Evolutionary conservation across 345 rosid species (phyloP).

Genomic region (Bretschneidera sinensis): DNA sequence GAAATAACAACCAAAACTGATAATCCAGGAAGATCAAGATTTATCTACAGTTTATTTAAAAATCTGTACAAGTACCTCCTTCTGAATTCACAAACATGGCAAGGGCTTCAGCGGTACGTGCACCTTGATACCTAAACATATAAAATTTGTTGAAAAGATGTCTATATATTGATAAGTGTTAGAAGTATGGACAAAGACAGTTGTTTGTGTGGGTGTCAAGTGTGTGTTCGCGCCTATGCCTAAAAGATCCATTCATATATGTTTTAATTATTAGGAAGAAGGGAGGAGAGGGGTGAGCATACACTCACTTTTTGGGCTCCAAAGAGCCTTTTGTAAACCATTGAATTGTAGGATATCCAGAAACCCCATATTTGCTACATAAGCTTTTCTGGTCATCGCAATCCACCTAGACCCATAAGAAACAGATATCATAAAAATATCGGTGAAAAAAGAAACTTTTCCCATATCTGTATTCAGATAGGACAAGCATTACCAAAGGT

Average conservation of each 20-base stretch:
- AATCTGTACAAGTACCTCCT: conserved; percentile 40
- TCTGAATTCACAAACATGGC: conserved; percentile 63
- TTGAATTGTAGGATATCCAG: conserved; percentile 66
- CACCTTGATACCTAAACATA: conserved; percentile 58
- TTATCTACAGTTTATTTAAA: no score
- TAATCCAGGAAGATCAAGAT: not conserved
- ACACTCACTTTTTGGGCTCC: conserved; percentile 66
- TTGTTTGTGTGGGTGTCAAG: not conserved
- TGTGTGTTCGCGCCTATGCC: not conserved
- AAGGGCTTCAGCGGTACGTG: conserved; percentile 59
- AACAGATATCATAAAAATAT: no score
- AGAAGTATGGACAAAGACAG: not conserved
- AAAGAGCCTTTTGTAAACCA: conserved; percentile 80
- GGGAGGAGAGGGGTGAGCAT: not conserved
- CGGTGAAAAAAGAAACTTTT: no score
- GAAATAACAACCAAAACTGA: not conserved
- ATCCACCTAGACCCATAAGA: no score
- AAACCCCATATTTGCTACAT: conserved; percentile 69
- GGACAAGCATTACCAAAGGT: no score
- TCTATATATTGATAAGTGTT: not conserved
- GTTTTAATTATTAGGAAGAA: not conserved
- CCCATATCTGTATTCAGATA: no score
- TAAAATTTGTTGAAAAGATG: not conserved
- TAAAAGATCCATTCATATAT: not conserved
- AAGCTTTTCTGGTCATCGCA: conserved; percentile 70